Percentiles rank a stretch among this genome's conserved stretches.
phyloP scores from a whole-genome alignment of 2,329 filamentous ascomycete species.

The Claviceps sp. region DNA sequence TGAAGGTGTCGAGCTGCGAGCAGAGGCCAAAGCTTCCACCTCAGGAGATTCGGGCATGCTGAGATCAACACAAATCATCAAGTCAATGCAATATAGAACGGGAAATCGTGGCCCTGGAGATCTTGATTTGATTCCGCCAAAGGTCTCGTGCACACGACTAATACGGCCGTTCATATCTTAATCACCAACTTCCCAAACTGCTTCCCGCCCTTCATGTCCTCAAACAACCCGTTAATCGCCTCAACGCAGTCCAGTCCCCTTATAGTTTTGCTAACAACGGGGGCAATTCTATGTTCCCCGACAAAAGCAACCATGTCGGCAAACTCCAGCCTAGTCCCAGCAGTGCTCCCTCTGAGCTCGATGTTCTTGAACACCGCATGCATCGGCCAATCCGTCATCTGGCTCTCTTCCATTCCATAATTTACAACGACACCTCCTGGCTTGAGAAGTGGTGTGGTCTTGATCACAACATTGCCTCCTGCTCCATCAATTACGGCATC shows the following conservation, averaged over 20 bases:
- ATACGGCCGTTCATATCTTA: conserved; percentile 33
- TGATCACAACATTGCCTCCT: conserved; percentile 66
- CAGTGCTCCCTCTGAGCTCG: conserved; percentile 76
- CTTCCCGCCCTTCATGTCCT: conserved; percentile 70
- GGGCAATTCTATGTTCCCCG: conserved; percentile 54
- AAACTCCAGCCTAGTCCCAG: conserved; percentile 85
- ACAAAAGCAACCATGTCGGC: conserved; percentile 79
- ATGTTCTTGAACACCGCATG: conserved; percentile 73
- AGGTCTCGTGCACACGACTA: not conserved
- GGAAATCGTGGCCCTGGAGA: too few species aligned
- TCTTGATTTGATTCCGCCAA: too few species aligned
- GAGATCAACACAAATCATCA: too few species aligned
- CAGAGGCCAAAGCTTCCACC: too few species aligned
- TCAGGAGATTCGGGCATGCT: too few species aligned
- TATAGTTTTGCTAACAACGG: conserved; percentile 62
- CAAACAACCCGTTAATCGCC: conserved; percentile 69
- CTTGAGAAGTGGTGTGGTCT: conserved; percentile 57
- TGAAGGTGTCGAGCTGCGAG: too few species aligned
- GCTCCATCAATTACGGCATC: conserved; percentile 87
- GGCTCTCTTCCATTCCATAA: conserved; percentile 83
- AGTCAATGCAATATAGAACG: too few species aligned
- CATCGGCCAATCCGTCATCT: conserved; percentile 82
- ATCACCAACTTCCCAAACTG: conserved; percentile 94
- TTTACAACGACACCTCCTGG: conserved; percentile 65
- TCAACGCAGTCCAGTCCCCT: conserved; percentile 61